These are phyloP conservation scores for Monilinia fructigena DNA, from an alignment of 2,329 filamentous ascomycete genomes.

Conservation along the genomic window DNA sequence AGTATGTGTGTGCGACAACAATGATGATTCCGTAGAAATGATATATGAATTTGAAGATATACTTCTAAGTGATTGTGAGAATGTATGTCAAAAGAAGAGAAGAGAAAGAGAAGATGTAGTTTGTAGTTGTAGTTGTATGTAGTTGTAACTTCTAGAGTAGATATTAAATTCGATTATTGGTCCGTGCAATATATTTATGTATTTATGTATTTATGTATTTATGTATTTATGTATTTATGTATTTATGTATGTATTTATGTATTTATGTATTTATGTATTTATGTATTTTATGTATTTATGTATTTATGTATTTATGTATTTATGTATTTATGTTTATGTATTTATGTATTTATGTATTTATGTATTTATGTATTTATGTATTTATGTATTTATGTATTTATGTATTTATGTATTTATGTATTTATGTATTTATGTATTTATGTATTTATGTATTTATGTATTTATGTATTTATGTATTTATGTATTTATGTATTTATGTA, in stretches of 20 bases:
- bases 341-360: not conserved
- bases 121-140: not conserved
- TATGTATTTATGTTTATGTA: not conserved
- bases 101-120: not conserved
- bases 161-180: not conserved
- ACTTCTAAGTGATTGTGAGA: not conserved
- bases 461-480: not conserved
- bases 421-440: too few relatives aligned
- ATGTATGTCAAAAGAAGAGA: not conserved
- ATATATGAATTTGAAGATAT: slow-evolving; percentile 5
- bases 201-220: not conserved
- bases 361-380: too few relatives aligned
- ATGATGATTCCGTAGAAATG: not conserved
- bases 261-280: too few relatives aligned
- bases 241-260: too few relatives aligned
- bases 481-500: too few relatives aligned
- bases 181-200: slow-evolving; percentile 14
- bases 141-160: not conserved
- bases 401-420: not conserved
- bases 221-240: too few relatives aligned
- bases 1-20: not conserved
- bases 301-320: not conserved
- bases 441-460: slow-evolving; percentile 2
- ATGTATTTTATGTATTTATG: not conserved
- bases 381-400: not conserved